Evolutionary conservation across 2,329 filamentous ascomycete species (phyloP), one percentile per base, ranked within the genome.

Genomic region (Penicillium sumatraense): DNA sequence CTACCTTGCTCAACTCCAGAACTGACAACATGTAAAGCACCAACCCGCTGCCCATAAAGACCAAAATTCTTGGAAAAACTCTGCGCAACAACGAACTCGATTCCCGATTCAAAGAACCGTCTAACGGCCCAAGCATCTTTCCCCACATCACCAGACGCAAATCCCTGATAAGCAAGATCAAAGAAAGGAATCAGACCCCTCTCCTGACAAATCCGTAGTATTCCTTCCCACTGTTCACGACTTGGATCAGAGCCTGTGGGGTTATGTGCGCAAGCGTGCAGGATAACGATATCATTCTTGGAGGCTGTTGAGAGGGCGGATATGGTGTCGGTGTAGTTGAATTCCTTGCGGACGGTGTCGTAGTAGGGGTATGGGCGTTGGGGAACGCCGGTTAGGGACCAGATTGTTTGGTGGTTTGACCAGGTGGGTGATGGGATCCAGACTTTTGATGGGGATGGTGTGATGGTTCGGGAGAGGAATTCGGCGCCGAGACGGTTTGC

Each of bases 381-480:
- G 60, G 84, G 81, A 65, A 96, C 90, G 68, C 96, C 96, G 74
- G 81, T 84, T 23, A 74, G 54, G 8, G 73, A 70, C 81, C 96
- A 96, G 80, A 98, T 96, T 75, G 96, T 90, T 78, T 95, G 87
- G 83, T 98, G 95, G 79, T 97, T 98, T 63, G 88, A 89, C 93
- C 93, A 98, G 49, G 93, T 97, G 38, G 93, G 93, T 75, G 91
- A 89, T 66, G 92, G 96, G 73, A 97, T 82, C 83, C 96, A 96
- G 73, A 95, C 86, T 56, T 86, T 86, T 69, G 86, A 76, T 10
- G 79, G 80, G 59, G 79, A 81, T 10, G 79, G 80, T 59, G 79
- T 81, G 82, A 90, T 93, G 82, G 96, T 96, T 70, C 87, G 90
- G 72, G 88, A 81, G 56, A 97, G 86, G 83, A 98, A 96, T 63